Base-by-base conservation (phyloP, 75 land plant genomes). In the Sequoia sempervirens region DNA sequence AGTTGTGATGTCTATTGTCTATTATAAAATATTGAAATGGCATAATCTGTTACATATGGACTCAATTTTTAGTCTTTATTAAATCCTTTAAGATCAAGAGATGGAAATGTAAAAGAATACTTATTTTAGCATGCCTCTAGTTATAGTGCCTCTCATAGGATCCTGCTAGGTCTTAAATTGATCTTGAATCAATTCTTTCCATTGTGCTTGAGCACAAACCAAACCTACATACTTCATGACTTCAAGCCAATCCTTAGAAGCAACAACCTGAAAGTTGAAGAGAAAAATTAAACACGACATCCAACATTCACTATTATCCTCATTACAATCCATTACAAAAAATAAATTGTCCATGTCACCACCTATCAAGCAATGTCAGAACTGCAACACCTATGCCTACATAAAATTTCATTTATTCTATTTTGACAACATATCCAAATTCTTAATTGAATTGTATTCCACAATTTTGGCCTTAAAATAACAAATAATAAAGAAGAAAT, bases 161-260 rank as follows among this genome's bases (percentile, higher is more conserved):
- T 96, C 97, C 10, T 90, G 90, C 97, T 95, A 96, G 9, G 91
- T 91, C 54, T 96, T 95, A 66, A 84, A 96, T 43, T 95, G 83
- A 84, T 96, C 97, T 80, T 95, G 95, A 80, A 95, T 96, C 32
- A 95, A 84, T 81, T 96, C 98, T 56, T 95, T 94, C 15, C 98
- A 86, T 81, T 96, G 98, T 74, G 95, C 97, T 84, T 96, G 99
- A 32, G 99, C 99, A 84, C 93, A 93, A 4, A 96, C 99, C 34
- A 95, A 75, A 13, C 97, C 97, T 41, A 97, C 99, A 92, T 95
- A 96, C 82, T 96, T 96, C 46, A 97, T 96, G 64, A 96, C 91
- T 82, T 94, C 96, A 46, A 96, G 98, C 98, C 98, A 96, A 74
- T 96, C 98, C 82, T 95, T 95, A 14, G 97, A 95, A 81, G 99